Base-by-base conservation (phyloP, 2,329 filamentous ascomycete species). In the Epichloe brachyelytri region DNA sequence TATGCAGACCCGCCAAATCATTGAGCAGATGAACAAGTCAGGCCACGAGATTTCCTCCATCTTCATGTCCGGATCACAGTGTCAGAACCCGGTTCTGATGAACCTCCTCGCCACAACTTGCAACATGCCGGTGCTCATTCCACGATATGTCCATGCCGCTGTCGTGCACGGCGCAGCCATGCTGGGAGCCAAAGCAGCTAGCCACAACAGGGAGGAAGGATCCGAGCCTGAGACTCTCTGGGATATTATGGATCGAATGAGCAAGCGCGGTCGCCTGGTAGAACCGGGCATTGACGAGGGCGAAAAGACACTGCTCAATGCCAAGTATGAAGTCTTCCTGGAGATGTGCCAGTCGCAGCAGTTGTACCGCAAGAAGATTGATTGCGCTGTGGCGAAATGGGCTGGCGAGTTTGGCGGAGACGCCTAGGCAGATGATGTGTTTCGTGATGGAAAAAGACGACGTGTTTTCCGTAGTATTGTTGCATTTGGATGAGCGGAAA, bases 11-110 rank as follows among this genome's bases (percentile, higher is more conserved):
- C 83, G 87, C 53, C 93, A 98, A 68, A 98, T 98, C 61, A 79
- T 98, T 56, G 85, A 94, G 62, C 79, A 85, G 37, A 96, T 98
- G 90, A 98, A 97, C 74, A 74, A 78, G 45, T 76, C 88, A 1
- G 93, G 93, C 10, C 93, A 98, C 71, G 74, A 79, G 58, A 90
- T 98, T 66, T 82, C 78, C 47, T 91, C 85, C 56, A 95, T 98
- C 69, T 98, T 97, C 79, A 97, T 98, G 93, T 95, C 88, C 4
- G 93, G 93, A 54, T 94, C 88, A 11, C 93, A 97, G 68, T 98
- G 93, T 74, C 90, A 96, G 70, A 98, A 98, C 68, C 81, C 85
- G 36, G 81, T 97, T 54, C 76, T 98, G 51, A 95, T 98, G 84
- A 78, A 82, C 52, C 80, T 98, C 15, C 85, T 98, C 60, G 89